These are phyloP conservation scores for Debaryomyces maramus DNA, from an alignment of 805 yeast genomes.

Conservation along the genomic window DNA sequence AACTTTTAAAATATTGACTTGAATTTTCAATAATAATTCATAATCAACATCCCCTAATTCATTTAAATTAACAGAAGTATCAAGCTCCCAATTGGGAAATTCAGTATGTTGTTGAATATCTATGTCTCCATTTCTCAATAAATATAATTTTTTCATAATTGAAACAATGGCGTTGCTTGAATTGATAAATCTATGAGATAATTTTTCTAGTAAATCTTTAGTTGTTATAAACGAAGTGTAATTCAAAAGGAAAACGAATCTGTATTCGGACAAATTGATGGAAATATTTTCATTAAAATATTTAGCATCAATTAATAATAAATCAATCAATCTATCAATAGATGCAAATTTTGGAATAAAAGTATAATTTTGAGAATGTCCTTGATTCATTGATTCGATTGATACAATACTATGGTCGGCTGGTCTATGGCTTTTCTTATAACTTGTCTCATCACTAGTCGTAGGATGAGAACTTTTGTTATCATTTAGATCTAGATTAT, in stretches of 20 bases:
- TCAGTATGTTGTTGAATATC: slow-evolving; percentile 12
- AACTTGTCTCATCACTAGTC: background rate
- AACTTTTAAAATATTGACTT: slow-evolving; percentile 78
- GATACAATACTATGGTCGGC: too few species aligned
- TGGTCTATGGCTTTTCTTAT: background rate
- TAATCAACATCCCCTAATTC: slow-evolving; percentile 55
- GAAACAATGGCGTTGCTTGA: slow-evolving; percentile 47
- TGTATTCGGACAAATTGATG: slow-evolving; percentile 40
- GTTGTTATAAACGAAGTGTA: slow-evolving; percentile 43
- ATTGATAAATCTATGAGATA: slow-evolving; percentile 42
- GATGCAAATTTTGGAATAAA: slow-evolving; percentile 53
- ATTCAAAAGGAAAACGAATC: slow-evolving; percentile 42
- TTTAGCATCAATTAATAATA: slow-evolving; percentile 69
- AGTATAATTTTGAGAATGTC: slow-evolving; percentile 7
- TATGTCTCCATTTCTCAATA: slow-evolving; percentile 13
- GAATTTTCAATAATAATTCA: slow-evolving; percentile 71
- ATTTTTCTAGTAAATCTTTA: slow-evolving; percentile 36
- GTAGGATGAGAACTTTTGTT: background rate
- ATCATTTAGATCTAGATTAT: slow-evolving; percentile 20
- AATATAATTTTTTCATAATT: slow-evolving; percentile 36
- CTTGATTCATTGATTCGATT: too few species aligned
- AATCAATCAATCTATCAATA: slow-evolving; percentile 73
- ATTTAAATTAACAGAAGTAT: slow-evolving; percentile 35
- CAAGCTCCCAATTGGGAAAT: slow-evolving; percentile 64
- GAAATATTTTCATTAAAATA: slow-evolving; percentile 46